Conservation (phyloP, 805 yeast genomes). For the Lachancea waltii region DNA sequence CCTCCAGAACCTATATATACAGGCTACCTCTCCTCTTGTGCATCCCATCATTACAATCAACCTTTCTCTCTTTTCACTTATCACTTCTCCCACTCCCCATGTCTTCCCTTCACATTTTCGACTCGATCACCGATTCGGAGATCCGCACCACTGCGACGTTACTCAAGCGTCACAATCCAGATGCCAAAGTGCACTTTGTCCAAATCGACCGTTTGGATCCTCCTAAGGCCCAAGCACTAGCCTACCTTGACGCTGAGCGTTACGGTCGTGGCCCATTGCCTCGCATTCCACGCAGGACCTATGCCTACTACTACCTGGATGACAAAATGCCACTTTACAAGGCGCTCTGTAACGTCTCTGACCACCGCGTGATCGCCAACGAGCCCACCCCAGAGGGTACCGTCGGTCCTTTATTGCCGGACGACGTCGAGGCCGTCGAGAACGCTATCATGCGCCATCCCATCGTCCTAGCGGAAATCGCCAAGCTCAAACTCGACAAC, state of each 20-base stretch:
- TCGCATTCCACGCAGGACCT: conserved; percentile 59
- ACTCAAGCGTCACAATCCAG: conserved; percentile 51
- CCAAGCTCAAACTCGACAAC: conserved; percentile 58
- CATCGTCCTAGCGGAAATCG: conserved; percentile 53
- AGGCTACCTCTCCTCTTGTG: neutral
- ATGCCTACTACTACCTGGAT: conserved; percentile 58
- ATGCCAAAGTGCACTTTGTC: conserved; percentile 52
- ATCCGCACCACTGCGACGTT: conserved; percentile 51
- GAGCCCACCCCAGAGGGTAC: conserved; percentile 51
- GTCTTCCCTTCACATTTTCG: conserved; percentile 47
- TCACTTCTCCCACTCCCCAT: neutral
- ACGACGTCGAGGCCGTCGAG: conserved; percentile 53
- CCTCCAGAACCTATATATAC: no score
- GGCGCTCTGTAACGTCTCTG: conserved; percentile 61
- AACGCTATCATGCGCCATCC: conserved; percentile 47
- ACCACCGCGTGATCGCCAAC: conserved; percentile 55
- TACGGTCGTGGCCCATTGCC: conserved; percentile 46
- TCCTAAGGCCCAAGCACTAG: conserved; percentile 65
- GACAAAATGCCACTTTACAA: conserved; percentile 51
- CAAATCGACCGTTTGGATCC: conserved; percentile 71
- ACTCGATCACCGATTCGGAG: conserved; percentile 52
- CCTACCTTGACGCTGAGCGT: conserved; percentile 61
- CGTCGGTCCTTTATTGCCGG: conserved; percentile 67
- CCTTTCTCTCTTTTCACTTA: neutral
- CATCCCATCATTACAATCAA: neutral